Percentiles rank a stretch among this genome's conserved stretches.
Evolutionary conservation across 169 alveolate species (phyloP).

Genomic region (Plasmodium reichenowi): DNA sequence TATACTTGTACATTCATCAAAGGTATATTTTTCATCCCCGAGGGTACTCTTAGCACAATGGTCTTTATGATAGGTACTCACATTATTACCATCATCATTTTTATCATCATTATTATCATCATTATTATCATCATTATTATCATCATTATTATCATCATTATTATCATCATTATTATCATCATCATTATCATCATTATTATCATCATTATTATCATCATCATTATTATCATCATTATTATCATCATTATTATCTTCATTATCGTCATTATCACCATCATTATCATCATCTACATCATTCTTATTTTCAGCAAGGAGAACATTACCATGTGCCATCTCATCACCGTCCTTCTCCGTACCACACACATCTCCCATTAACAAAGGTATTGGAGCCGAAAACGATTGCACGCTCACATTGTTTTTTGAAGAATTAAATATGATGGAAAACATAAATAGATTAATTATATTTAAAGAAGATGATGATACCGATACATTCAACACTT

Average conservation of each 20-base stretch:
- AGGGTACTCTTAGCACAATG: not conserved
- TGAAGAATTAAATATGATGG: slow-evolving; percentile 49
- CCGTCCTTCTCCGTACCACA: not conserved
- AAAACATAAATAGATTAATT: slow-evolving; percentile 61
- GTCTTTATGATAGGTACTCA: not conserved
- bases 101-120: not conserved
- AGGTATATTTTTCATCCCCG: not conserved
- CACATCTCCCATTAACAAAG: slow-evolving; percentile 69
- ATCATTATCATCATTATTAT: not conserved
- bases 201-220: not conserved
- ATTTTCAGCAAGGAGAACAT: not conserved
- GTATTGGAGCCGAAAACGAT: slow-evolving; percentile 69
- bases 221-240: not conserved
- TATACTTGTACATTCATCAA: not conserved
- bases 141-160: not conserved
- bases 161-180: not conserved
- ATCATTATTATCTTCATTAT: not conserved
- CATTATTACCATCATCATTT: not conserved
- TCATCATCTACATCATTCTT: not conserved
- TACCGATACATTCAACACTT: slow-evolving; percentile 71
- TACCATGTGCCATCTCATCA: not conserved
- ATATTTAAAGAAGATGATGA: slow-evolving; percentile 54
- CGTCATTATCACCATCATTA: not conserved
- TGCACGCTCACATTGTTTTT: slow-evolving; percentile 64
- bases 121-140: not conserved